phyloP scores from a whole-genome alignment of 352 stramenopile species.

The Pythium insidiosum region DNA sequence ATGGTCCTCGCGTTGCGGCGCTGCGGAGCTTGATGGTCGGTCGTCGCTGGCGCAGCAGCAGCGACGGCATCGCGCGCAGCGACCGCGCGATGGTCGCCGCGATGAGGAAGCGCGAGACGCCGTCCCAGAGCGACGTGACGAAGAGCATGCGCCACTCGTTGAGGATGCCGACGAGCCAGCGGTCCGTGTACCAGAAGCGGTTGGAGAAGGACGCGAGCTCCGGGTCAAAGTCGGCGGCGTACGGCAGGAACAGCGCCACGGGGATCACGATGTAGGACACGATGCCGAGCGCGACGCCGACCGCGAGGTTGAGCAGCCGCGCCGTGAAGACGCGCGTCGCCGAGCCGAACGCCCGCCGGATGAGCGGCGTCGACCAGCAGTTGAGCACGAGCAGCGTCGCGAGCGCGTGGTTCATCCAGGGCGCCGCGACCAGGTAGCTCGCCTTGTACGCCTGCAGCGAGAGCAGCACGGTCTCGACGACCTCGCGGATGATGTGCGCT shows the following conservation, averaged over 20 bases:
- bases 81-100: background rate
- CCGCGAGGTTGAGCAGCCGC: background rate
- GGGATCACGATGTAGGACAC: background rate
- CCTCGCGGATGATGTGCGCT: background rate
- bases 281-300: background rate
- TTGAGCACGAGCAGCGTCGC: background rate
- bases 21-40: background rate
- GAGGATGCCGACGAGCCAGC: constrained; percentile 9
- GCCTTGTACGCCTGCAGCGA: background rate
- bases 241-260: background rate
- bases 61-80: no score
- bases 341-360: background rate
- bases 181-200: constrained; percentile 7
- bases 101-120: background rate
- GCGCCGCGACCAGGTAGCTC: background rate
- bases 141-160: constrained; percentile 16
- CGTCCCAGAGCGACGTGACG: constrained; percentile 8
- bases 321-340: no score
- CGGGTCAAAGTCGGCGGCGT: background rate
- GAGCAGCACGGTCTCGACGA: background rate
- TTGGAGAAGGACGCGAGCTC: background rate
- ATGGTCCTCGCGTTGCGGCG: background rate
- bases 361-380: background rate
- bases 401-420: constrained; percentile 1
- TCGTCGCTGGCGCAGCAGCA: background rate